Conservation (phyloP, 2,329 filamentous ascomycete genomes). For the Sporothrix phasma region DNA sequence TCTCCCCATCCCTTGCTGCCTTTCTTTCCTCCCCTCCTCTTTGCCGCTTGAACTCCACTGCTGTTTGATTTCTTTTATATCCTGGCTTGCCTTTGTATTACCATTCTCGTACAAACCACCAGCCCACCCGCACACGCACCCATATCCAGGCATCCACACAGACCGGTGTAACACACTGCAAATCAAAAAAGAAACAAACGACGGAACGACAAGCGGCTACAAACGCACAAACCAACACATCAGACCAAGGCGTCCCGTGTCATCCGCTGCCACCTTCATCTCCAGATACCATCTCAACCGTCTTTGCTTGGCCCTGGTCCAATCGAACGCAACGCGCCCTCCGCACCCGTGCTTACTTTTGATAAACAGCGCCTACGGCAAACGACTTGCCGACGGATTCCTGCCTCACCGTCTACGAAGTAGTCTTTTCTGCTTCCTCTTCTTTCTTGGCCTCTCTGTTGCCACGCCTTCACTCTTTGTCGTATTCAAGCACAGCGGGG, state of each 20-base stretch:
- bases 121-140: background rate
- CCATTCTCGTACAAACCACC: conserved; percentile 1
- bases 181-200: background rate
- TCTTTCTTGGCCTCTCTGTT: background rate
- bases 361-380: background rate
- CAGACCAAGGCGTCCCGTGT: background rate
- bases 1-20: background rate
- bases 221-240: background rate
- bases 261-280: background rate
- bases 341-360: background rate
- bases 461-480: background rate
- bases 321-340: background rate
- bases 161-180: background rate
- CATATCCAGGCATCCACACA: background rate
- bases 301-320: background rate
- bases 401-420: background rate
- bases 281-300: background rate
- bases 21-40: background rate
- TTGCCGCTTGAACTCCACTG: background rate
- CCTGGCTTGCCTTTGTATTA: background rate
- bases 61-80: background rate
- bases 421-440: no score
- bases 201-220: no score
- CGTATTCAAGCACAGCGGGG: no score
- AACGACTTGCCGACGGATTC: background rate